Evolutionary conservation across 176 grass and related monocot species (phyloP).

Genomic region (Dendrocalamus sinicus): DNA sequence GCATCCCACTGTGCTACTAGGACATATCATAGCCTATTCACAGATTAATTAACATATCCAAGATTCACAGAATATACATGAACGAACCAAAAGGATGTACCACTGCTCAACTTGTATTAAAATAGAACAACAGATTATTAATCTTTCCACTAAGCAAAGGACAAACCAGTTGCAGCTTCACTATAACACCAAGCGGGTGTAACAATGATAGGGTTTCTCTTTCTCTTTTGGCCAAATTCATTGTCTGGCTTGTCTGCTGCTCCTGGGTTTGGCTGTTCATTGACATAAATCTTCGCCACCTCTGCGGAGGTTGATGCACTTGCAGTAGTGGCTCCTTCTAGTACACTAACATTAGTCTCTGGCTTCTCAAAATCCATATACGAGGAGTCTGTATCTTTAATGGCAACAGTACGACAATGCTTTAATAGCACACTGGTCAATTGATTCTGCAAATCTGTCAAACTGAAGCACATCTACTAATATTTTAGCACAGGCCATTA

Average conservation of each 20-base stretch:
- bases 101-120: conserved; percentile 17
- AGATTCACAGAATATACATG: conserved; percentile 4
- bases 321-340: conserved; percentile 43
- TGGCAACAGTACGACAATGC: conserved; percentile 57
- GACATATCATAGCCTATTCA: conserved; percentile 27
- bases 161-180: conserved; percentile 75
- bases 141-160: conserved; percentile 36
- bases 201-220: conserved; percentile 87
- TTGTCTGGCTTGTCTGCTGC: conserved; percentile 42
- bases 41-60: neutral
- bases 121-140: conserved; percentile 37
- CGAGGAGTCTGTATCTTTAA: conserved; percentile 45
- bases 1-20: conserved; percentile 28
- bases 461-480: conserved; percentile 64
- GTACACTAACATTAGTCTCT: conserved; percentile 45
- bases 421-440: conserved; percentile 71
- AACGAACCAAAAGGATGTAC: conserved; percentile 12
- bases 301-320: conserved; percentile 53
- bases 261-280: conserved; percentile 54
- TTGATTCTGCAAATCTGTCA: conserved; percentile 97
- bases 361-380: conserved; percentile 53
- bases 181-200: conserved; percentile 94
- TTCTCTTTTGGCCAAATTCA: conserved; percentile 79
- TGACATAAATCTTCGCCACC: conserved; percentile 49
- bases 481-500: conserved; percentile 43